Conservation (phyloP, 1,139 yeast species). For the Pneumocystis murina region DNA sequence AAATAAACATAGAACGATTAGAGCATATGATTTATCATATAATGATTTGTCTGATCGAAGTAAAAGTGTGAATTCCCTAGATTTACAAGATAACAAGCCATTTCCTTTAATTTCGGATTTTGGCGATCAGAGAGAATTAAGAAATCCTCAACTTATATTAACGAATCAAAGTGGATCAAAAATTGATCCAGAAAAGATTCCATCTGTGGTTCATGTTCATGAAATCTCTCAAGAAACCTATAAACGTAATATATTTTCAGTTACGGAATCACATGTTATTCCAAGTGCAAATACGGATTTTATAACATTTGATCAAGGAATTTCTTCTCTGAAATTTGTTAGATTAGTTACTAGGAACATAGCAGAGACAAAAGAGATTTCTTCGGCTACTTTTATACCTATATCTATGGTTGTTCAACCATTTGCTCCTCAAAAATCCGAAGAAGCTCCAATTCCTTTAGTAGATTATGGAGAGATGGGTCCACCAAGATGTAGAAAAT, state of each 20-base stretch:
- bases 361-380: conserved; percentile 59
- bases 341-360: conserved; percentile 71
- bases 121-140: neutral
- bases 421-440: conserved; percentile 43
- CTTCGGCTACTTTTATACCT: conserved; percentile 63
- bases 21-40: neutral
- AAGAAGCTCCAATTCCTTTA: conserved; percentile 48
- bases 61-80: neutral
- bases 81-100: neutral
- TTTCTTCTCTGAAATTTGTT: conserved; percentile 65
- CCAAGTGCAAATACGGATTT: conserved; percentile 69
- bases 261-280: conserved; percentile 64
- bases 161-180: neutral
- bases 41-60: neutral
- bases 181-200: neutral
- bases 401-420: conserved; percentile 71
- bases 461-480: conserved; percentile 46
- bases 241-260: conserved; percentile 31
- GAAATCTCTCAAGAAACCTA: neutral
- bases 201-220: neutral
- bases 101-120: neutral
- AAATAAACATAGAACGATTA: neutral
- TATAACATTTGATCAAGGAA: conserved; percentile 64
- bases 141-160: neutral
- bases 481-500: conserved; percentile 81